A percentile compares a stretch with the other conserved stretches of the same genome.
Conservation (phyloP, 2,329 filamentous ascomycete genomes). For the Neofusicoccum ribis region DNA sequence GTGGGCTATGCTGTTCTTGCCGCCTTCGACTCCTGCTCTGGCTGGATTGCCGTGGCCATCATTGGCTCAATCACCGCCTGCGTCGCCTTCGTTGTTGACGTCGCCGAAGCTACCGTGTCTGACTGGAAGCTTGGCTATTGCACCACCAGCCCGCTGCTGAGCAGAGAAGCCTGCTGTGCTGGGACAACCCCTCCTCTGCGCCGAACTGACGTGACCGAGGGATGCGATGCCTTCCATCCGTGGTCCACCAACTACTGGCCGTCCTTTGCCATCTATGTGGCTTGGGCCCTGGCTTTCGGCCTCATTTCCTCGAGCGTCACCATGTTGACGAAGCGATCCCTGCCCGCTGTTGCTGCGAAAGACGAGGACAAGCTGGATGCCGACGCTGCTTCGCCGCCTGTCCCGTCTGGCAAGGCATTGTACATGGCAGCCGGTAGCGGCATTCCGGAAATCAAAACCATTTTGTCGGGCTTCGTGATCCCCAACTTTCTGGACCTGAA, state of each 20-base stretch:
- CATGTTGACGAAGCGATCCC: conserved; percentile 50
- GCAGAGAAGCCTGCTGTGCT: conserved; percentile 53
- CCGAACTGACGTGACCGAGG: conserved; percentile 27
- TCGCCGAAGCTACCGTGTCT: conserved; percentile 55
- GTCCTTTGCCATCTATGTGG: conserved; percentile 52
- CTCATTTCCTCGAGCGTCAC: conserved; percentile 52
- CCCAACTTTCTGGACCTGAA: conserved; percentile 58
- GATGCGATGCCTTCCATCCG: conserved; percentile 44
- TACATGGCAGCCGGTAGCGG: conserved; percentile 61
- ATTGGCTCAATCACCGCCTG: conserved; percentile 57
- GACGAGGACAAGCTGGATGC: conserved; percentile 31
- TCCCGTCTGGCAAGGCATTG: conserved; percentile 50
- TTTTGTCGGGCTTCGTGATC: conserved; percentile 62
- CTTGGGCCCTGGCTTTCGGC: conserved; percentile 51
- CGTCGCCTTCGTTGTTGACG: conserved; percentile 58
- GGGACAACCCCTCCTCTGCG: conserved; percentile 33
- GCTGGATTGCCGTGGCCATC: conserved; percentile 57
- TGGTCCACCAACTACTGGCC: conserved; percentile 47
- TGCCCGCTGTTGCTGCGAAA: conserved; percentile 46
- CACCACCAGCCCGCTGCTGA: conserved; percentile 45
- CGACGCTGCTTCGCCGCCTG: conserved; percentile 21
- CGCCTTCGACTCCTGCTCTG: conserved; percentile 53
- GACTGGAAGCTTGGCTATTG: conserved; percentile 63
- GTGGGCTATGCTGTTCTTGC: conserved; percentile 43
- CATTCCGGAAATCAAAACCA: conserved; percentile 64